Conservation (phyloP, 768 basidiomycete species). For the Rhizopogon vulgaris region DNA sequence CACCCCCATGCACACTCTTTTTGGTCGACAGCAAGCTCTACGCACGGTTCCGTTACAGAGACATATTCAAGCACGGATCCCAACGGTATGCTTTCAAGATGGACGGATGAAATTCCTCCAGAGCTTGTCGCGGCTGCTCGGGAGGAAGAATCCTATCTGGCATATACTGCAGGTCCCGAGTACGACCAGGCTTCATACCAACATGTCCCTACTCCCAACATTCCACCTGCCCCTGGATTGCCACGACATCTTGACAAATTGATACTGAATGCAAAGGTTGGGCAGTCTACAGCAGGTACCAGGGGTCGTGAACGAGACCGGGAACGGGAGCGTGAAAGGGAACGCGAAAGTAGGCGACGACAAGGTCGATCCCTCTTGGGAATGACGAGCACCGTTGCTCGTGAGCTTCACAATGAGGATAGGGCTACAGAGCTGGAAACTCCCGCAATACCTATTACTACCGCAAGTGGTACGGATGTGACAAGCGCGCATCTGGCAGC, state of each 20-base stretch:
- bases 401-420: constrained; percentile 17
- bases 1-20: constrained; percentile 33
- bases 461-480: constrained; percentile 33
- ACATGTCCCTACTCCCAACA: constrained; percentile 59
- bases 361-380: constrained; percentile 27
- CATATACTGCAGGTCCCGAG: constrained; percentile 24
- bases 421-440: constrained; percentile 17
- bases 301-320: constrained; percentile 26
- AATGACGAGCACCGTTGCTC: constrained; percentile 29
- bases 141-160: constrained; percentile 77
- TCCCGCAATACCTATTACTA: constrained; percentile 28
- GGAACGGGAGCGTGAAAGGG: constrained; percentile 28
- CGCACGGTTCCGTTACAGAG: constrained; percentile 24
- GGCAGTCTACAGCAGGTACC: constrained; percentile 26
- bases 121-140: constrained; percentile 74
- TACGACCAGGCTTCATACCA: constrained; percentile 34
- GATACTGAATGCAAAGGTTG: constrained; percentile 62
- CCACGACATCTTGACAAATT: constrained; percentile 92
- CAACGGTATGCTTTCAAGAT: constrained; percentile 34
- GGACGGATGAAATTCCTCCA: constrained; percentile 77
- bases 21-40: constrained; percentile 35
- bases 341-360: constrained; percentile 25
- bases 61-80: constrained; percentile 18
- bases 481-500: constrained; percentile 21
- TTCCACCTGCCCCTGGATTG: constrained; percentile 82